Evolutionary conservation across 176 grass and related monocot genomes (phyloP), one percentile per base, ranked within the genome.

Genomic region (Cenchrus fungigraminus): DNA sequence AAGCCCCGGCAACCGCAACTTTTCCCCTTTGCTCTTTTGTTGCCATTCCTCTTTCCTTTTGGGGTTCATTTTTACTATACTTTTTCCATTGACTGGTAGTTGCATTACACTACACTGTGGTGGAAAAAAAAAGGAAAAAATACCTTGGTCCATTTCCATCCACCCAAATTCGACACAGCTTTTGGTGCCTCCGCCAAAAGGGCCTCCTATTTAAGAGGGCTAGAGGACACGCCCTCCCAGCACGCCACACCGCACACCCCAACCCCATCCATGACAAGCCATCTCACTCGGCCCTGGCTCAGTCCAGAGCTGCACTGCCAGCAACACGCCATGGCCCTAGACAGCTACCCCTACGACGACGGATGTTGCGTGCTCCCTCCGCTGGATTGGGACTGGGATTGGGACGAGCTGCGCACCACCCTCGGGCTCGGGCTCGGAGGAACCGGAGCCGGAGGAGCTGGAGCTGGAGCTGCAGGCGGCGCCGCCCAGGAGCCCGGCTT

Each of bases 141-240:
- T 40, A 2, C 2, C 78, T 80, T 56, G 13, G 20, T 52, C 56
- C 83, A 82, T 85, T 70, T 71, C 37, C 71, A 71, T 58, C 80
- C 74, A 58, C 71, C 74, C 82, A 83, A 80, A 80, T 65, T 49
- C 53, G 78, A 70, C 88, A 72, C 77, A 74, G 34, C 78, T 83
- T 90, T 88, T 83, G 74, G 42, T 79, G 86, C 73, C 61, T 54
- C 79, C 86, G 55, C 79, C 71, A 61, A 77, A 83, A 90, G 86
- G 10, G 74, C 68, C 43, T 75, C 82, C 78, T 93, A 90, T 90
- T 93, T 93, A 91, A 84, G 74, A 71, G 79, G 52, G 52, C 65
- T 71, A 59, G 79, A 58, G 79, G 79, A 13, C 65, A 65, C 68
- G 8, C 65, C 61, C 49, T 29, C 19, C 6, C 68, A 76, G 17